phyloP scores from a whole-genome alignment of 139 green algal genomes.

The Chlorella sp. region DNA sequence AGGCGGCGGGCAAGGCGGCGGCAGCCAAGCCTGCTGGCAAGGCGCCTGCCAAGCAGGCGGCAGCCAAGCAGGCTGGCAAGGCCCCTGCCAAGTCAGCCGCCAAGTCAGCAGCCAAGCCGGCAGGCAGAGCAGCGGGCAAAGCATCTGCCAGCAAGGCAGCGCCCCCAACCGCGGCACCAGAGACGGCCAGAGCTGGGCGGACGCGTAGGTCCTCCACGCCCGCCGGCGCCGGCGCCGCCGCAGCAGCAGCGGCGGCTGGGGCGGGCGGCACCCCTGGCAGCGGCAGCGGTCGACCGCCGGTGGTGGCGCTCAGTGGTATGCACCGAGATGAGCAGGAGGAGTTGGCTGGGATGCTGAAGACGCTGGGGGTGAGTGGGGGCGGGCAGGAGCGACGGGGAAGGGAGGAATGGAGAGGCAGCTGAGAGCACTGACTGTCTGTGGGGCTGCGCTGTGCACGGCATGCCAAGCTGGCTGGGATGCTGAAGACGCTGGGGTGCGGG shows the following conservation, averaged over 20 bases:
- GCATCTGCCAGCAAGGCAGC: neutral
- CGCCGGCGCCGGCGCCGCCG: neutral
- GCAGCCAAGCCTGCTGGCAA: conserved; percentile 1
- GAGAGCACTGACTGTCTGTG: neutral
- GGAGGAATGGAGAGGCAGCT: neutral
- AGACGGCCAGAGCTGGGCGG: neutral
- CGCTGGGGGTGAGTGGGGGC: conserved; percentile 1
- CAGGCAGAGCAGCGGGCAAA: neutral
- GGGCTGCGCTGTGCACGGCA: too few relatives aligned
- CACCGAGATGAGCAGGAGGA: conserved; percentile 19
- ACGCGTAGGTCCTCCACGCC: neutral
- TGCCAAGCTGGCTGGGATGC: neutral
- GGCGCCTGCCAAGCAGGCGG: neutral
- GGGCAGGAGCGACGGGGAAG: neutral
- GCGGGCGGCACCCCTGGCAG: neutral
- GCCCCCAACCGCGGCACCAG: neutral
- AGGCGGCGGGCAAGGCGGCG: neutral
- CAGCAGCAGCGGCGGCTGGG: neutral
- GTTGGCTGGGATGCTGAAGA: neutral
- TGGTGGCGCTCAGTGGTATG: conserved; percentile 12
- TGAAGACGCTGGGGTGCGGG: conserved; percentile 3
- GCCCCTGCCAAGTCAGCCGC: neutral
- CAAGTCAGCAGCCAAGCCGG: neutral
- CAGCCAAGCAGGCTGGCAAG: neutral
- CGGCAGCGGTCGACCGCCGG: too few relatives aligned